Evolutionary conservation across 192 early-diverging fungal genomes (phyloP), one percentile per base, ranked within the genome.

Genomic region (Allomyces arbusculus): DNA sequence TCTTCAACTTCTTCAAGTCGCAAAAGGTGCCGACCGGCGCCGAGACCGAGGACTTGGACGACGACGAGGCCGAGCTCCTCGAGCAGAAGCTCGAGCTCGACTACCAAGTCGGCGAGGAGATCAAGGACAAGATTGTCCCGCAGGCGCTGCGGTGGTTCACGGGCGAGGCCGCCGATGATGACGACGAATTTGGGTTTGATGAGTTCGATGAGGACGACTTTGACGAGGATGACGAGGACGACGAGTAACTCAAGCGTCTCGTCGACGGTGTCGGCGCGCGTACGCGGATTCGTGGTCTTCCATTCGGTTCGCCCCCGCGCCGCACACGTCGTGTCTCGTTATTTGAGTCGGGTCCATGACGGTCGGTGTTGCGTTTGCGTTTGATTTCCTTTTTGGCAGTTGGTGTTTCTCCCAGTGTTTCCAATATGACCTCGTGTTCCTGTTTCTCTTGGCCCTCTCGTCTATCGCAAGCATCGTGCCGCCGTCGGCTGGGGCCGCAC

Each of bases 131-230:
- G 79, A 78, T 99, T 68, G 85, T 99, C 61, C 94, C 96, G 65
- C 84, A 83, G 72, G 96, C 96, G 63, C 75, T 97, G 67, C 92
- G 97, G 79, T 99, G 91, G 89, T 99, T 97, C 80, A 97, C 96
- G 23, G 96, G 96, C 72, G 88, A 91, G 75, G 96, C 96, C 61
- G 79, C 97, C 50, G 84, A 87, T 67, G 90, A 88, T 76, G 89
- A 90, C 67, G 84, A 88, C 43, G 77, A 76, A 64, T 78, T 75
- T 14, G 73, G 72, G 9, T 82, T 77, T 66, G 81, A 80, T 61
- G 78, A 80, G 25, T 79, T 76, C 67, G 73, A 78, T 65, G 69
- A 76, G 67, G 67, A 45, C 65, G 73, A 75, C 40, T 66, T 68
- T 24, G 72, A 78, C 62, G 74, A 71, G 65, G 82, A 81, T 28